phyloP scores from a whole-genome alignment of 192 early-diverging fungal genomes.

The Backusella parvicylindrica region DNA sequence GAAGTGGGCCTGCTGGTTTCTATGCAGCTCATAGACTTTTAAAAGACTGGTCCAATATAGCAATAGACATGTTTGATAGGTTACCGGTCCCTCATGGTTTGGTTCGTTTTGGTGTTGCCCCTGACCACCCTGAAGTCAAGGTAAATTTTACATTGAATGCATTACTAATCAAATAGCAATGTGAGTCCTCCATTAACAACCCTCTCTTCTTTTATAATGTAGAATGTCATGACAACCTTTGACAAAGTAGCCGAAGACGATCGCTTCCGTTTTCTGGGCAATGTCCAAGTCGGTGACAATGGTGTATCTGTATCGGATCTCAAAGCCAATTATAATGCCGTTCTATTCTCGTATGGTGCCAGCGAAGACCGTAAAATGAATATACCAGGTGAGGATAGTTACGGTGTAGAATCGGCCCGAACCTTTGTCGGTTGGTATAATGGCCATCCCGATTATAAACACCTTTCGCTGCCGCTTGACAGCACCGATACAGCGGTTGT shows the following conservation, averaged over 20 bases:
- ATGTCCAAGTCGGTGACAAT: constrained; percentile 62
- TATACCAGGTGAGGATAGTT: constrained; percentile 62
- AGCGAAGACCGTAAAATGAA: constrained; percentile 66
- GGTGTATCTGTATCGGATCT: constrained; percentile 51
- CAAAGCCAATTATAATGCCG: constrained; percentile 61
- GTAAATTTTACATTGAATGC: too few relatives aligned
- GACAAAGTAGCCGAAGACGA: constrained; percentile 67
- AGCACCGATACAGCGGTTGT: constrained; percentile 73
- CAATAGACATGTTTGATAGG: constrained; percentile 83
- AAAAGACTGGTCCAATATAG: constrained; percentile 45
- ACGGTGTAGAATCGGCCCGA: constrained; percentile 73
- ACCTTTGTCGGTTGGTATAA: constrained; percentile 96
- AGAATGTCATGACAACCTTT: constrained; percentile 89
- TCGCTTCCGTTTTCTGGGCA: constrained; percentile 78
- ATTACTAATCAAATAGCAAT: too few relatives aligned
- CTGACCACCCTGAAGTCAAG: constrained; percentile 97
- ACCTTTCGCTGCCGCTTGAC: constrained; percentile 59
- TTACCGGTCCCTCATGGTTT: constrained; percentile 87
- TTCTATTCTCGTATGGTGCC: constrained; percentile 87
- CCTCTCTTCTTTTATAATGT: background rate
- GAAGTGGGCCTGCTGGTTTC: constrained; percentile 85
- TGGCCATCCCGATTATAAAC: constrained; percentile 68
- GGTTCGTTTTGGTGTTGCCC: constrained; percentile 92
- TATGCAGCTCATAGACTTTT: constrained; percentile 84
- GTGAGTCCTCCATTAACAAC: too few relatives aligned